Conservation (phyloP, 2,329 filamentous ascomycete genomes). For the Diaporthe helianthi region DNA sequence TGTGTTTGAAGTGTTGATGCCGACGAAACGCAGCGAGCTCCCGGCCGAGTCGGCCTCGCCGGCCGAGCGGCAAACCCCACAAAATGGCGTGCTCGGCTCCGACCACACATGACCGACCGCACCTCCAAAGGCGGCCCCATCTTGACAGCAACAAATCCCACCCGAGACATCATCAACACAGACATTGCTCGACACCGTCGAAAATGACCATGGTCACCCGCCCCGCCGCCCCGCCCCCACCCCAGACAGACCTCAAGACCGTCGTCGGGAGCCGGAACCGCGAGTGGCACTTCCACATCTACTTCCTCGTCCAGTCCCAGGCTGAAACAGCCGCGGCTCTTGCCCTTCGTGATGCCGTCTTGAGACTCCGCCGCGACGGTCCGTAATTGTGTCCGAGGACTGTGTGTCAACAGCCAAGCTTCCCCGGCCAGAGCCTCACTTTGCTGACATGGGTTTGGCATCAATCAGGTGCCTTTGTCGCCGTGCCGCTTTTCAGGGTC, state of each 20-base stretch:
- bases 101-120: background rate
- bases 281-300: slow-evolving; percentile 47
- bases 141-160: background rate
- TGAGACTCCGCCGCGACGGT: slow-evolving; percentile 45
- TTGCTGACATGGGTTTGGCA: slow-evolving; percentile 6
- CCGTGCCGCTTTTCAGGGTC: slow-evolving; percentile 43
- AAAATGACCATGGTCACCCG: slow-evolving; percentile 35
- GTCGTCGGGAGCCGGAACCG: slow-evolving; percentile 42
- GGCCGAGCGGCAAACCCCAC: background rate
- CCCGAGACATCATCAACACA: background rate
- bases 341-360: slow-evolving; percentile 43
- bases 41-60: slow-evolving; percentile 5
- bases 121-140: background rate
- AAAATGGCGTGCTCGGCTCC: slow-evolving; percentile 31
- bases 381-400: background rate
- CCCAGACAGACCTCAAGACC: slow-evolving; percentile 41
- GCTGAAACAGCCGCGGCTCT: slow-evolving; percentile 43
- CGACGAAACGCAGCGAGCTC: background rate
- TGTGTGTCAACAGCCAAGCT: too few species aligned
- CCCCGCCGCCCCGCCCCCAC: slow-evolving; percentile 33
- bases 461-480: slow-evolving; percentile 46
- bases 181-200: background rate
- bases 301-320: slow-evolving; percentile 44
- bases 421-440: too few species aligned
- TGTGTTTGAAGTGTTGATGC: background rate